Evolutionary conservation across 83 land plant species (phyloP), one percentile per base, ranked within the genome.

Genomic region (Diphasiastrum complanatum): DNA sequence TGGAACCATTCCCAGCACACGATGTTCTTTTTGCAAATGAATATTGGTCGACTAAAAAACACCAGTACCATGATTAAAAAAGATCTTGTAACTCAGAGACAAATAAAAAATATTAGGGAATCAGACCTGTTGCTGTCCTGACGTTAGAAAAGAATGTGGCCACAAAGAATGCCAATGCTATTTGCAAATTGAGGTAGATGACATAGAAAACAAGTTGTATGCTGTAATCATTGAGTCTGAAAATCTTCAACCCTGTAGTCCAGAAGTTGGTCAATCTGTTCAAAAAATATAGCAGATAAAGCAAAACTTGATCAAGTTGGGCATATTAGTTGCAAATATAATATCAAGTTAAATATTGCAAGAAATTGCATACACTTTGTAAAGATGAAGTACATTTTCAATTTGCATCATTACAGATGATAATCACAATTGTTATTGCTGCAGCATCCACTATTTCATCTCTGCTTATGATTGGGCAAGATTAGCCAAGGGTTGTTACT

Each of bases 131-230:
- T 26, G 96, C 97, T 34, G 89, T 93, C 70, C 67, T 83, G 2
- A 77, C 78, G 33, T 74, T 56, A 29, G 83, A 76, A 64, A 89
- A 93, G 36, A 73, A 4, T n/a, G 82, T 65, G n/a, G 99, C 80
- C 5, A 52, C 66, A 8, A 93, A 79, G 60, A 93, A 86, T 12
- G 82, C 86, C 10, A 83, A 25, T 5, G 89, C 73, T 47, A 93
- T 80, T 72, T 86, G 89, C 70, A 93, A 64, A 61, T 93, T 93
- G 35, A 89, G 68, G 43, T 79, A 85, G 30, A 86, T 56, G 64
- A 93, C 81, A 61, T 81, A 93, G 65, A 93, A 82, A 25, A 86
- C 76, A 53, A 77, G 53, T 61, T 93, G 99, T 50, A 93, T 71
- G 64, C 77, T 52, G 77, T 86, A 89, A 54, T 68, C 75, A 75